A percentile compares a stretch with the other conserved stretches of the same genome.
Conservation (phyloP, 2,329 filamentous ascomycete genomes). For the Ophiostoma montium region DNA sequence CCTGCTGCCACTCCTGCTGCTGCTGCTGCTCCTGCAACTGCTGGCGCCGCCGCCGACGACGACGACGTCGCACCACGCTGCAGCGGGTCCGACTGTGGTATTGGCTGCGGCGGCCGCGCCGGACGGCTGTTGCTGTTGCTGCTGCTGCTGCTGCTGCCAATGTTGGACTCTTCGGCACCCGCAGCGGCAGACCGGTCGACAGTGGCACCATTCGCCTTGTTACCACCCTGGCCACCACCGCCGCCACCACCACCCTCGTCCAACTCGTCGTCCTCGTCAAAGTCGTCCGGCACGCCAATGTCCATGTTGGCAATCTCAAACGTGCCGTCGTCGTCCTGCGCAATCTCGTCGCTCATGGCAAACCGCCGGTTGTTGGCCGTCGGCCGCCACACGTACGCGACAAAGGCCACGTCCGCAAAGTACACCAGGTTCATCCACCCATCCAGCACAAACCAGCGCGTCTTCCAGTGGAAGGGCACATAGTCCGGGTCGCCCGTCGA, state of each 20-base stretch:
- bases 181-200: slow-evolving; percentile 16
- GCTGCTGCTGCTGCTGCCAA: slow-evolving; percentile 3
- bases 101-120: slow-evolving; percentile 14
- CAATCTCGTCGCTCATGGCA: slow-evolving; percentile 97
- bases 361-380: slow-evolving; percentile 95
- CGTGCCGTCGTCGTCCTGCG: slow-evolving; percentile 88
- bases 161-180: slow-evolving; percentile 23
- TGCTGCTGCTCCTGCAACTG: not conserved
- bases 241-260: slow-evolving; percentile 47
- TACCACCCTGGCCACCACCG: slow-evolving; percentile 41
- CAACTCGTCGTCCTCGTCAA: slow-evolving; percentile 47
- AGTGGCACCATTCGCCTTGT: slow-evolving; percentile 24
- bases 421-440: slow-evolving; percentile 97
- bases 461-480: slow-evolving; percentile 94
- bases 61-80: slow-evolving; percentile 10
- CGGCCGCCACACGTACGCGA: slow-evolving; percentile 92
- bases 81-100: slow-evolving; percentile 7
- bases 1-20: not conserved
- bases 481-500: slow-evolving; percentile 75
- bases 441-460: slow-evolving; percentile 90
- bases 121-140: slow-evolving; percentile 6
- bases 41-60: slow-evolving; percentile 21
- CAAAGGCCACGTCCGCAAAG: slow-evolving; percentile 79
- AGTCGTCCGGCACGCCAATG: slow-evolving; percentile 60
- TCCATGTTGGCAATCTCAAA: slow-evolving; percentile 95